Evolutionary conservation across 164 flowering plant genomes (phyloP), one percentile per base, ranked within the genome.

Genomic region (Magnolia changhungtana): DNA sequence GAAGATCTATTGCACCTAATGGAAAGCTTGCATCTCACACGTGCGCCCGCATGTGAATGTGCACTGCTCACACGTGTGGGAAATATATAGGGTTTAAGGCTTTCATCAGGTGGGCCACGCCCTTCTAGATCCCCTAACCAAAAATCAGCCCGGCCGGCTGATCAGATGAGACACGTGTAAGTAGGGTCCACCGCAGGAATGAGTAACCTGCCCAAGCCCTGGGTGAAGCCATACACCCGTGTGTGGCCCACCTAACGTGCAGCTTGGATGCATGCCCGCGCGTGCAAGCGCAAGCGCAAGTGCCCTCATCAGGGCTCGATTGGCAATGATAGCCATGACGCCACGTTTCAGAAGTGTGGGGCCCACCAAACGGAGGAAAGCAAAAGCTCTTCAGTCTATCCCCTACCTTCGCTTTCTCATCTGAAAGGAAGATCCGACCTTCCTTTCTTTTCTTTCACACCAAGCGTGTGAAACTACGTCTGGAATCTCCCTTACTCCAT

Each of bases 401-500:
- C 49, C 59, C 7, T 59, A 19, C 58, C 59, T 55, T 71, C 31
- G 11, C 73, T 71, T 27, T 19, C 24, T 29, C 72, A 9, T 14
- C 21, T 45, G 10, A 37, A 8, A 13, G 50, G 19, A 69, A 69
- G 50, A 69, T 69, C 72, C 29, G 45, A 4, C 73, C 52, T 71
- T 21, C 50, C 71, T 69, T 18, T 45, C 23, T 71, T 71, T 50
- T 49, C 59, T 71, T 21, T 49, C 21, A 73, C 16, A 72, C 52
- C 66, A 72, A 72, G 64, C 70, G 23, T 66, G 75, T 50, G 63
- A 20, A 67, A 45, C 71, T 50, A 71, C 71, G 1, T 16, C 70
- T 21, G 24, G 79, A 76, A 78, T 79, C 82, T 81, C 66, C 79
- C 37, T 77, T 71, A 5, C 78, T 80, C 83, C 73, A 5, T 81